Conservation (phyloP, 1,284 basidiomycete species). For the Exsudoporus floridanus region DNA sequence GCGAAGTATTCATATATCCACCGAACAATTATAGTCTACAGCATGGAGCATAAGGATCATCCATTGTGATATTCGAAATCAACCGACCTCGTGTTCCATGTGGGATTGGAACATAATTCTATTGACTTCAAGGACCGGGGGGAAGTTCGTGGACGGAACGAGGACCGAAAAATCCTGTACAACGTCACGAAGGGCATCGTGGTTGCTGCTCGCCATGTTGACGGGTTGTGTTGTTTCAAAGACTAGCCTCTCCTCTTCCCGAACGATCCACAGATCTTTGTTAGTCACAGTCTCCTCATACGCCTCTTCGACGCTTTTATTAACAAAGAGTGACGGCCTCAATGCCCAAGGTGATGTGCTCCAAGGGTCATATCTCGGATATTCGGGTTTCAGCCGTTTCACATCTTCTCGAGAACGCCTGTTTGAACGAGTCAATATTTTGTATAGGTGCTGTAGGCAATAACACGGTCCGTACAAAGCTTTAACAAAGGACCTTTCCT, state of each 20-base stretch:
- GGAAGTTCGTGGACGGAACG: constrained; percentile 16
- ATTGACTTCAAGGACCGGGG: background rate
- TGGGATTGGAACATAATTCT: accelerated
- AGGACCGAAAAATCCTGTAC: constrained; percentile 14
- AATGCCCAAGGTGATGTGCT: constrained; percentile 2
- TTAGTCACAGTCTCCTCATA: constrained; percentile 2
- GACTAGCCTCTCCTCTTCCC: constrained; percentile 20
- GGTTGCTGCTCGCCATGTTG: background rate
- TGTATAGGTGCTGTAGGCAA: background rate
- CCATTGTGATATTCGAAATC: background rate
- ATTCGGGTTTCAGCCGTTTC: background rate
- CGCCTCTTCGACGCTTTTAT: background rate
- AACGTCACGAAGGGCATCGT: background rate
- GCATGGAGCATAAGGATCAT: background rate
- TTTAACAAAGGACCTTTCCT: constrained; percentile 23
- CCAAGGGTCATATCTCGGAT: accelerated
- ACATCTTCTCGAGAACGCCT: constrained; percentile 12
- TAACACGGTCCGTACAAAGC: constrained; percentile 1
- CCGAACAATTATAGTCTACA: background rate
- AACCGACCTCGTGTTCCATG: background rate
- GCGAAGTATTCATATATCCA: constrained; percentile 24
- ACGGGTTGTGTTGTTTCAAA: constrained; percentile 16
- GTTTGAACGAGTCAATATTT: background rate
- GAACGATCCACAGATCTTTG: constrained; percentile 13
- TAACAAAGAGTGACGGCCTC: background rate